phyloP scores from a whole-genome alignment of 148 eudicot genomes.

The Cornus florida region DNA sequence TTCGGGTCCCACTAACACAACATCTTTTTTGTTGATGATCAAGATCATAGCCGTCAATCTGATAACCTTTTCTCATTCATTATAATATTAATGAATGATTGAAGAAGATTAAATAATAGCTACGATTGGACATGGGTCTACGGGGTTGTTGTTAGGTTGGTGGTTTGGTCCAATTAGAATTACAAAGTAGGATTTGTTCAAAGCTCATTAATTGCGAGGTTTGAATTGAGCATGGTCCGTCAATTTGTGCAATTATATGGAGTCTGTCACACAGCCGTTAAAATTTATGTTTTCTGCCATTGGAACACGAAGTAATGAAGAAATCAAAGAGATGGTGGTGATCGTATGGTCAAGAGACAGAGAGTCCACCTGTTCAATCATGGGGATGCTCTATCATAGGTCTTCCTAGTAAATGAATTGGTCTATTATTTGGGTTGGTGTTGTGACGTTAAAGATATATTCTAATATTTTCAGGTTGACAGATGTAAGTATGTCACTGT shows the following conservation, averaged over 20 bases:
- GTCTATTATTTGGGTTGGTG: background rate
- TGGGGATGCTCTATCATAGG: background rate
- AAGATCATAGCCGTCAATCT: background rate
- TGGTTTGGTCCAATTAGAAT: background rate
- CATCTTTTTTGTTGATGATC: background rate
- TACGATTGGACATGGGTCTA: background rate
- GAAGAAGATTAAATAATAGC: background rate
- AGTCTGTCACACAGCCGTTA: background rate
- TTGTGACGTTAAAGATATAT: background rate
- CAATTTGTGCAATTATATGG: background rate
- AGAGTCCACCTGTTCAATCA: background rate
- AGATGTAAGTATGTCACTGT: background rate
- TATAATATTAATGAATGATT: background rate
- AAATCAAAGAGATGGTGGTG: background rate
- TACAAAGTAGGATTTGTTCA: background rate
- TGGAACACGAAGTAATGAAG: background rate
- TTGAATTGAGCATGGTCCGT: background rate
- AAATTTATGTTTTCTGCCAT: background rate
- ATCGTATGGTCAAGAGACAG: background rate
- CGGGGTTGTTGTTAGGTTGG: background rate
- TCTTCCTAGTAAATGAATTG: background rate
- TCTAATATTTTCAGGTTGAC: background rate
- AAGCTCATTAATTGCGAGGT: background rate
- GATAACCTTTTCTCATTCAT: background rate
- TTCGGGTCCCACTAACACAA: background rate